Conservation (phyloP, 2,329 filamentous ascomycete genomes). For the Colletotrichum karsti region DNA sequence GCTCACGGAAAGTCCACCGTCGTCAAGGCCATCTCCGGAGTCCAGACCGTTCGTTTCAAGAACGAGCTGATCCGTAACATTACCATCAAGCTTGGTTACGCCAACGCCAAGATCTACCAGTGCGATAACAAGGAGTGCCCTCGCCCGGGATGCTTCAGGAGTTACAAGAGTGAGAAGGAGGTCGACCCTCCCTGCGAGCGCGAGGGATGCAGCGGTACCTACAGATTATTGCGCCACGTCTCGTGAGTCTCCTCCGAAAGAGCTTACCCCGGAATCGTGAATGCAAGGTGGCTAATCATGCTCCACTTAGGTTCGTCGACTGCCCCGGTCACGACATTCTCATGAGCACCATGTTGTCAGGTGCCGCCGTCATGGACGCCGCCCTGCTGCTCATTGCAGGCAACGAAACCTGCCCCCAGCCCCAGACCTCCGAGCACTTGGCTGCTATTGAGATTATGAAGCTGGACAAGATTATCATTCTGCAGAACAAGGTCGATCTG, state of each 20-base stretch:
- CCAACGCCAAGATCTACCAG: constrained; percentile 99
- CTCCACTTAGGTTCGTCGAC: constrained; percentile 81
- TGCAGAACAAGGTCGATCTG: constrained; percentile 99
- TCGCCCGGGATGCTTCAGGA: constrained; percentile 92
- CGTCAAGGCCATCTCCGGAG: constrained; percentile 98
- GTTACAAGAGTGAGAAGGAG: constrained; percentile 99
- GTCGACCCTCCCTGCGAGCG: constrained; percentile 96
- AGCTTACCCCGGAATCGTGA: constrained; percentile 17
- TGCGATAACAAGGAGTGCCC: constrained; percentile 93
- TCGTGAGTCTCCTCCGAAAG: constrained; percentile 68
- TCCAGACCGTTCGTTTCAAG: constrained; percentile 99
- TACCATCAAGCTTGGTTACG: constrained; percentile 99
- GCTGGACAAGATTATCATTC: constrained; percentile 98
- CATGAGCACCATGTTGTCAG: constrained; percentile 99
- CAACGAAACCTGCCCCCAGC: constrained; percentile 98
- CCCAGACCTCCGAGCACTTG: constrained; percentile 98
- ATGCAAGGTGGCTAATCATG: constrained; percentile 33
- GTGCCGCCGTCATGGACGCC: constrained; percentile 99
- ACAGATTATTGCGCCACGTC: constrained; percentile 89
- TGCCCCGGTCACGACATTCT: constrained; percentile 99
- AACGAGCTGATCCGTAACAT: constrained; percentile 99
- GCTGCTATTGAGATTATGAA: constrained; percentile 99
- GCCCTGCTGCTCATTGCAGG: constrained; percentile 95
- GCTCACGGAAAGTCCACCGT: constrained; percentile 99
- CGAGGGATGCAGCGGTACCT: constrained; percentile 87